These are phyloP conservation scores for Pseudocercospora fijiensis DNA, from an alignment of 2,329 filamentous ascomycete species.

Conservation along the genomic window DNA sequence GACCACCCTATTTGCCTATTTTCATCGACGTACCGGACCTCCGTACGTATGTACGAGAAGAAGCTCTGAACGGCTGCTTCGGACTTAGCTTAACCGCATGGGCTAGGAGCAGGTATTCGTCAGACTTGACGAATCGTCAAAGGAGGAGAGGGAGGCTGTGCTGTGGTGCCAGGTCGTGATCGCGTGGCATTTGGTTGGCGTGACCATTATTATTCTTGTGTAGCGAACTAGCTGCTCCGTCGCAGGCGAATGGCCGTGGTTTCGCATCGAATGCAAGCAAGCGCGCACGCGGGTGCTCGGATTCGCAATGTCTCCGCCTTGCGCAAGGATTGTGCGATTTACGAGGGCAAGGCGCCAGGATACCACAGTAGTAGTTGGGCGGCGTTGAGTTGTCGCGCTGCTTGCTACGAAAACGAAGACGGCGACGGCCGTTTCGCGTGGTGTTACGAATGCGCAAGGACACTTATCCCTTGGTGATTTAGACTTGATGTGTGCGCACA, in stretches of 20 bases:
- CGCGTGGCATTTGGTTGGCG: conserved; percentile 3
- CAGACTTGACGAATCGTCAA: conserved; percentile 1
- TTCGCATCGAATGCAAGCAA: background rate
- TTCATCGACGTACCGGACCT: background rate
- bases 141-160: conserved; percentile 1
- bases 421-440: background rate
- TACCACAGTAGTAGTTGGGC: too few relatives aligned
- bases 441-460: background rate
- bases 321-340: background rate
- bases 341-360: conserved; percentile 2
- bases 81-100: conserved; percentile 4
- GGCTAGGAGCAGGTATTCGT: conserved; percentile 1
- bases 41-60: background rate
- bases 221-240: background rate
- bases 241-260: background rate
- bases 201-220: too few relatives aligned
- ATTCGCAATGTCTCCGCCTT: conserved; percentile 1
- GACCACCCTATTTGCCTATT: background rate
- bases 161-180: background rate
- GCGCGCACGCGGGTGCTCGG: background rate
- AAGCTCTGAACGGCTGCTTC: background rate
- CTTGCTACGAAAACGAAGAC: background rate
- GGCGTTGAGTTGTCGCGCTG: background rate
- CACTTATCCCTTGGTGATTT: background rate
- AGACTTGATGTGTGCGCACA: background rate